Evolutionary conservation across 805 yeast genomes (phyloP).

Genomic region (Monosporozyma solicola): DNA sequence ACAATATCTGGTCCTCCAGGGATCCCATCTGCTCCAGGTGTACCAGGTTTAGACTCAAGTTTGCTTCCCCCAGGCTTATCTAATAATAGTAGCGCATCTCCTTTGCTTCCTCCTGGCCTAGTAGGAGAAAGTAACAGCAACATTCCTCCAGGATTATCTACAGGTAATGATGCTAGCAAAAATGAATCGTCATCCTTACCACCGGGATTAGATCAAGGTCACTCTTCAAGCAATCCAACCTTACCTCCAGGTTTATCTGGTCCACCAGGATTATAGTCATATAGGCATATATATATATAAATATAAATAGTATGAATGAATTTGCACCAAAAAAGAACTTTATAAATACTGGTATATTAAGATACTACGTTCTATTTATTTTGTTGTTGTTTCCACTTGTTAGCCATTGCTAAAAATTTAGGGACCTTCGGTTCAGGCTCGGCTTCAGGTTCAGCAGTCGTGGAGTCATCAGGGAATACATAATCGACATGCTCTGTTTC

Average conservation of each 20-base stretch:
- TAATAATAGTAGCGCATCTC: neutral
- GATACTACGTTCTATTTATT: neutral
- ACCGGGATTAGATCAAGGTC: neutral
- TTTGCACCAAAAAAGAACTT: neutral
- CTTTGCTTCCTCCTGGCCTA: neutral
- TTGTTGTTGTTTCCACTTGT: conserved; percentile 36
- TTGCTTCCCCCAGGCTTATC: conserved; percentile 7
- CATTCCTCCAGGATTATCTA: conserved; percentile 1
- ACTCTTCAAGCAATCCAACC: neutral
- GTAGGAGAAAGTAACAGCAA: neutral
- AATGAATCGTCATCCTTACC: neutral
- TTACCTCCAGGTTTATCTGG: conserved; percentile 10
- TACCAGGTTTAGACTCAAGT: conserved; percentile 3
- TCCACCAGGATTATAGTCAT: conserved; percentile 10
- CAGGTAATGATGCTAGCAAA: conserved; percentile 1
- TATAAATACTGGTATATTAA: neutral
- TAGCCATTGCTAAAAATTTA: conserved; percentile 40
- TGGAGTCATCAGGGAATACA: conserved; percentile 54
- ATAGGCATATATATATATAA: neutral
- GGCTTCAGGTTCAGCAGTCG: conserved; percentile 44
- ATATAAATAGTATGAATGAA: neutral
- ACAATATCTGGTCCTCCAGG: neutral
- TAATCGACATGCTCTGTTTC: conserved; percentile 52
- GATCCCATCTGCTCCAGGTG: neutral
- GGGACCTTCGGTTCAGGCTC: conserved; percentile 13